These are phyloP conservation scores for Aquilaria yunnanensis DNA, from an alignment of 345 rosid species.

Conservation along the genomic window DNA sequence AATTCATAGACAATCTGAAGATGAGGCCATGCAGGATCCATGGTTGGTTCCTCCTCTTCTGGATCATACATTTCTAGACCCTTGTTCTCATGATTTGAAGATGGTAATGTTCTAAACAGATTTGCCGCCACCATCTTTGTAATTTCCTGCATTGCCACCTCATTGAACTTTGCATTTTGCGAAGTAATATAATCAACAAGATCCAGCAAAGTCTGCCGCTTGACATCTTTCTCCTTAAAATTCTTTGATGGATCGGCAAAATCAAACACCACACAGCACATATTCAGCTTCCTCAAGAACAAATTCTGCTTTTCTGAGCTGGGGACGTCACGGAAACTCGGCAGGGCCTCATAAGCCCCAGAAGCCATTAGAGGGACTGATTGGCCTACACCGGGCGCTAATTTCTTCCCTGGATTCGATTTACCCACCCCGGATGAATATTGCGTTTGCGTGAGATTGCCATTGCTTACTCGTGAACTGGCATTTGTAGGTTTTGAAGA, in stretches of 20 bases:
- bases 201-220: constrained; percentile 66
- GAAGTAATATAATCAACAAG: constrained; percentile 64
- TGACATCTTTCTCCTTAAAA: constrained; percentile 69
- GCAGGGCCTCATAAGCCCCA: constrained; percentile 48
- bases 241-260: constrained; percentile 60
- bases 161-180: constrained; percentile 41
- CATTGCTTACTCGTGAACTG: constrained; percentile 41
- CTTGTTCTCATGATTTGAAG: constrained; percentile 34
- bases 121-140: constrained; percentile 41
- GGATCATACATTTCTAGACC: constrained; percentile 39
- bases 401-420: constrained; percentile 38
- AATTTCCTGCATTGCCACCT: constrained; percentile 54
- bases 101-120: constrained; percentile 48
- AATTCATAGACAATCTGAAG: constrained; percentile 62
- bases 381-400: constrained; percentile 22
- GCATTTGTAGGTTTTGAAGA: constrained; percentile 34
- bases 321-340: constrained; percentile 65
- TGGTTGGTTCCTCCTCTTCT: constrained; percentile 53
- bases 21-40: constrained; percentile 66
- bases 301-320: constrained; percentile 57
- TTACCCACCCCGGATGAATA: constrained; percentile 22
- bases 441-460: constrained; percentile 25
- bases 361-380: constrained; percentile 30
- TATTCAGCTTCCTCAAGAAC: constrained; percentile 48
- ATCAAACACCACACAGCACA: constrained; percentile 68